A percentile compares a stretch with the other conserved stretches of the same genome.
phyloP scores from a whole-genome alignment of 495 filamentous ascomycete species.

The Aspergillus kassunensis region DNA sequence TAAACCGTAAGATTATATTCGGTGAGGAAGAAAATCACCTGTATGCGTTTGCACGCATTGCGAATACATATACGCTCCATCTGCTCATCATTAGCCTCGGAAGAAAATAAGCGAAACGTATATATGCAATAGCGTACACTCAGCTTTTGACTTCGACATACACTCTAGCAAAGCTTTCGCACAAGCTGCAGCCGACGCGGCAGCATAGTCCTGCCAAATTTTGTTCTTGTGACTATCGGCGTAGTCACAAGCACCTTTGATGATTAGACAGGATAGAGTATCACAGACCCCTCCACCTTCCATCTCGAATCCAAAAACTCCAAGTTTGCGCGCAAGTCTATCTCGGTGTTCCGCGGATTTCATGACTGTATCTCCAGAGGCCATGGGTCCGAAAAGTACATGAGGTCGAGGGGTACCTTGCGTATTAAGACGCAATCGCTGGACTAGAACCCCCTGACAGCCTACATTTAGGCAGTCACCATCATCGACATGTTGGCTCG shows the following conservation, averaged over 20 bases:
- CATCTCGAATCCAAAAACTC: constrained; percentile 43
- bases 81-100: not conserved
- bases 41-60: no score
- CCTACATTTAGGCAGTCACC: no score
- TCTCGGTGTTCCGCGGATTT: constrained; percentile 11
- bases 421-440: not conserved
- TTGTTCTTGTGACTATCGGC: constrained; percentile 28
- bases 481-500: not conserved
- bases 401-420: not conserved
- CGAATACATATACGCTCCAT: not conserved
- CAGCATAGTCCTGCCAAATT: constrained; percentile 14
- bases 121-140: not conserved
- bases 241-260: not conserved
- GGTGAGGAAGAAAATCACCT: no score
- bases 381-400: constrained; percentile 7
- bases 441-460: no score
- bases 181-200: constrained; percentile 12
- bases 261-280: not conserved
- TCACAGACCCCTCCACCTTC: constrained; percentile 18
- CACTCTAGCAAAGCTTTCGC: not conserved
- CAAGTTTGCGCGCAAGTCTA: constrained; percentile 13
- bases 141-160: no score
- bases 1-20: no score
- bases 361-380: constrained; percentile 18
- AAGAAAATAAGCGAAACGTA: not conserved